A percentile compares a stretch with the other conserved stretches of the same genome.
These are phyloP conservation scores for Golubevia pallescens DNA, from an alignment of 1,284 basidiomycete genomes.

Conservation along the genomic window DNA sequence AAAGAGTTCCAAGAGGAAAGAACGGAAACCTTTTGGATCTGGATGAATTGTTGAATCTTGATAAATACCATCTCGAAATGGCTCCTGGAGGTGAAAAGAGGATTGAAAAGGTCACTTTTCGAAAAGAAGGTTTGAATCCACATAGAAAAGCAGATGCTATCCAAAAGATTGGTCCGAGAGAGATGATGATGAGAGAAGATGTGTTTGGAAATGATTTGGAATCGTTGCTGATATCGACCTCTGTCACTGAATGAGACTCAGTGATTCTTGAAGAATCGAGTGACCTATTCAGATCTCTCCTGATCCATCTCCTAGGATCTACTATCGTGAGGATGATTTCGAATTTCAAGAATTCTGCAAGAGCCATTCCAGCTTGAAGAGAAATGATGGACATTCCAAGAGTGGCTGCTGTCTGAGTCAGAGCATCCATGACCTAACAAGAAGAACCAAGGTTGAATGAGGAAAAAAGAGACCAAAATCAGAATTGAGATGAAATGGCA, in stretches of 20 bases:
- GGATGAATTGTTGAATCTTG: slow-evolving; percentile 60
- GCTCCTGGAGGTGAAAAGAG: slow-evolving; percentile 89
- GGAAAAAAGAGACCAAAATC: slow-evolving; percentile 44
- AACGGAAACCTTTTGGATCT: too few species aligned
- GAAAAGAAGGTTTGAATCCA: slow-evolving; percentile 78
- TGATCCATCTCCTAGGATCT: too few species aligned
- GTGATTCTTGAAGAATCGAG: too few species aligned
- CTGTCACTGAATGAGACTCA: too few species aligned
- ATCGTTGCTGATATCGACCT: too few species aligned
- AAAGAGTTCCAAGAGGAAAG: slow-evolving; percentile 85
- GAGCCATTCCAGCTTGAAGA: slow-evolving; percentile 25
- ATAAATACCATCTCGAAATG: slow-evolving; percentile 79
- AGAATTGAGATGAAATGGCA: slow-evolving; percentile 66
- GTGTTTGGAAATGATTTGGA: slow-evolving; percentile 57
- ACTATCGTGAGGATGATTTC: too few species aligned
- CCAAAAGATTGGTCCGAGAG: slow-evolving; percentile 60
- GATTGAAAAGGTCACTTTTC: slow-evolving; percentile 83
- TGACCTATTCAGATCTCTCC: too few species aligned
- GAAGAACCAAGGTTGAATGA: slow-evolving; percentile 16
- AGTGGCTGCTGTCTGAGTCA: slow-evolving; percentile 49
- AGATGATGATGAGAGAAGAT: slow-evolving; percentile 59
- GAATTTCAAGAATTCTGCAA: slow-evolving; percentile 16
- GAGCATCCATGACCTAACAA: slow-evolving; percentile 46
- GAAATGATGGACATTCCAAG: slow-evolving; percentile 37
- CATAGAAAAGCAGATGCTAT: slow-evolving; percentile 75